Conservation (phyloP, 345 rosid genomes). For the Eucalyptus pauciflora region DNA sequence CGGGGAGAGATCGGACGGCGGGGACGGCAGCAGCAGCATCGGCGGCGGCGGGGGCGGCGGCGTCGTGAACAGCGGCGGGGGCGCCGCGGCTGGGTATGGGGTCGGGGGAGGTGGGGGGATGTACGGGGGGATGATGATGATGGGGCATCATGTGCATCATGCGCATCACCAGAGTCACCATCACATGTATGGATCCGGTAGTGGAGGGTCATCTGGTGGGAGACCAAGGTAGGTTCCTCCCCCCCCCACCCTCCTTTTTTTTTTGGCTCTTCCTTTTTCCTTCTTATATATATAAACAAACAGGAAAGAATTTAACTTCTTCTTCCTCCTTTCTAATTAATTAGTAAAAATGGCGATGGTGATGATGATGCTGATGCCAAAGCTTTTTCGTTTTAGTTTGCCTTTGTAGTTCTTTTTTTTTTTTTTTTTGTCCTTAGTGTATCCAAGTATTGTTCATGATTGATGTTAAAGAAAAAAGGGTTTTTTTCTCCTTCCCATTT, state of each 20-base stretch:
- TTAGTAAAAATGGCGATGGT: not conserved
- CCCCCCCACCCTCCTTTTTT: too few relatives aligned
- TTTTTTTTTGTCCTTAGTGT: not conserved
- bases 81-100: constrained; percentile 2
- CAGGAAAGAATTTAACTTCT: not conserved
- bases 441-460: not conserved
- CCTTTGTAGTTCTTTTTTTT: not conserved
- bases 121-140: constrained; percentile 7
- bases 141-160: constrained; percentile 5
- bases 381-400: not conserved
- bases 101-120: not conserved
- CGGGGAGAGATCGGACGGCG: constrained; percentile 8
- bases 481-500: not conserved
- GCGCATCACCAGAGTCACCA: not conserved
- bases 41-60: constrained; percentile 6
- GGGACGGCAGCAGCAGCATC: not conserved
- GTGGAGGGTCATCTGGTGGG: constrained; percentile 14
- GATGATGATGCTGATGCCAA: not conserved
- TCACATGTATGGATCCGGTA: constrained; percentile 16
- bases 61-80: constrained; percentile 2
- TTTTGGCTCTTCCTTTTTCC: not conserved
- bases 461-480: not conserved
- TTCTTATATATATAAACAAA: not conserved
- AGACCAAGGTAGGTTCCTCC: constrained; percentile 4
- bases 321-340: not conserved